Evolutionary conservation across 2,329 filamentous ascomycete species (phyloP).

Genomic region (Colletotrichum cordylinicola): DNA sequence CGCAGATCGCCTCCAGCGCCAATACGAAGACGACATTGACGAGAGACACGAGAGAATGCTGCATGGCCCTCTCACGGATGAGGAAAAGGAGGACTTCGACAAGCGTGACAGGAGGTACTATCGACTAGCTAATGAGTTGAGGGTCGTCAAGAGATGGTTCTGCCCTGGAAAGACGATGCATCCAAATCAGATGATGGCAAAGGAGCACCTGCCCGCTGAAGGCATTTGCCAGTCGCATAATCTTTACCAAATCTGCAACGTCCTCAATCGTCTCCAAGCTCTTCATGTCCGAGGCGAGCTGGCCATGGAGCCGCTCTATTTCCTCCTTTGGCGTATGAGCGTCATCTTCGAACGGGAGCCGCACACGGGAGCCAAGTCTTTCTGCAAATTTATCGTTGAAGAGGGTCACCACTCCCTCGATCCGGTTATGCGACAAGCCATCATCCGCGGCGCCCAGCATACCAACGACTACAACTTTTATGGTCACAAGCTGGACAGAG

Average conservation of each 20-base stretch:
- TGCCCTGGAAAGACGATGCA: constrained; percentile 32
- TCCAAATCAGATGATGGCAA: constrained; percentile 41
- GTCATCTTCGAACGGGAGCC: neutral
- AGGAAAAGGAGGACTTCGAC: neutral
- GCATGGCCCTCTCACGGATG: neutral
- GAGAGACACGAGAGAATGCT: neutral
- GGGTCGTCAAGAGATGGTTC: constrained; percentile 40
- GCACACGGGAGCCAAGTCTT: neutral
- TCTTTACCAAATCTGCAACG: constrained; percentile 40
- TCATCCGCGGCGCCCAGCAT: constrained; percentile 8
- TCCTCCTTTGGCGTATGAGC: constrained; percentile 39
- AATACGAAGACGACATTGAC: neutral
- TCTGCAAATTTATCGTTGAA: neutral
- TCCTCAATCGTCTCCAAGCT: constrained; percentile 34
- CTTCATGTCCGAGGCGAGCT: constrained; percentile 30
- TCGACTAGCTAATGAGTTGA: constrained; percentile 33
- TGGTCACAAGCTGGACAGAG: neutral
- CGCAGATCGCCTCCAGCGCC: constrained; percentile 17
- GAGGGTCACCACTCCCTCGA: neutral
- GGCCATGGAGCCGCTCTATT: constrained; percentile 42
- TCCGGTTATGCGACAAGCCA: neutral
- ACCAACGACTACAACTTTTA: constrained; percentile 7
- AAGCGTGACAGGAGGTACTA: neutral
- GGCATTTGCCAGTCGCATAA: constrained; percentile 39
- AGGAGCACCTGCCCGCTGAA: constrained; percentile 31